phyloP scores from a whole-genome alignment of 495 filamentous ascomycete species.

The Hypoxylon lenormandii region DNA sequence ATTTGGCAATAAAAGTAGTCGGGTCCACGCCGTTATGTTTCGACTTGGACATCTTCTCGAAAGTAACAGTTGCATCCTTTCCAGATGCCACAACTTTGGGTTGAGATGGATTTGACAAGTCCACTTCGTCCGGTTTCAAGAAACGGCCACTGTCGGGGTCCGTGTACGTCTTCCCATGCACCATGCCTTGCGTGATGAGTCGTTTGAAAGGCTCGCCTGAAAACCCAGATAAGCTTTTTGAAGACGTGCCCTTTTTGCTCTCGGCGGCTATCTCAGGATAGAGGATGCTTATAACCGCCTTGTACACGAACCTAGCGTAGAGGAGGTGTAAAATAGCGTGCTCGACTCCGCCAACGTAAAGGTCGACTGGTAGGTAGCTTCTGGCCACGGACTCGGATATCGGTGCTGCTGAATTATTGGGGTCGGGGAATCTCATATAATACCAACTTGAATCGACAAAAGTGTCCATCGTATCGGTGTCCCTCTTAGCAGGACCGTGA shows the following conservation, averaged over 20 bases:
- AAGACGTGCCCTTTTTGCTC: slow-evolving; percentile 54
- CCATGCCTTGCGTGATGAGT: slow-evolving; percentile 90
- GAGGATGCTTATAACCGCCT: slow-evolving; percentile 74
- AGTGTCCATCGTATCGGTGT: slow-evolving; percentile 96
- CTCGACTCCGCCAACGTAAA: slow-evolving; percentile 89
- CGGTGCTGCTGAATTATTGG: slow-evolving; percentile 69
- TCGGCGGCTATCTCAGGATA: slow-evolving; percentile 28
- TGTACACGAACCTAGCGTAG: slow-evolving; percentile 90
- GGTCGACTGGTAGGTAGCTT: slow-evolving; percentile 74
- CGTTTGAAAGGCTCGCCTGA: slow-evolving; percentile 80
- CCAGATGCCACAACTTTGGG: slow-evolving; percentile 72
- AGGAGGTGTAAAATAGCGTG: slow-evolving; percentile 93
- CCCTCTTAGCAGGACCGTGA: slow-evolving; percentile 74
- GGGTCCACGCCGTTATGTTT: slow-evolving; percentile 95
- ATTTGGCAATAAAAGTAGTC: slow-evolving; percentile 71
- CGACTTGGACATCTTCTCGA: slow-evolving; percentile 96
- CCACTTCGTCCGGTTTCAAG: slow-evolving; percentile 80
- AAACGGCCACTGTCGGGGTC: slow-evolving; percentile 81
- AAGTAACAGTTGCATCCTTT: slow-evolving; percentile 69
- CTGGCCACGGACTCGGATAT: slow-evolving; percentile 70
- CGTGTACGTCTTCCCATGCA: slow-evolving; percentile 84
- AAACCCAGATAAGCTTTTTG: slow-evolving; percentile 11
- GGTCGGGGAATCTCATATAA: slow-evolving; percentile 80
- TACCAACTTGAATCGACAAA: slow-evolving; percentile 97
- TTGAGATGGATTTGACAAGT: slow-evolving; percentile 66